Conservation (phyloP, 108 stramenopile genomes). For the Nannochloropsis gaditana region DNA sequence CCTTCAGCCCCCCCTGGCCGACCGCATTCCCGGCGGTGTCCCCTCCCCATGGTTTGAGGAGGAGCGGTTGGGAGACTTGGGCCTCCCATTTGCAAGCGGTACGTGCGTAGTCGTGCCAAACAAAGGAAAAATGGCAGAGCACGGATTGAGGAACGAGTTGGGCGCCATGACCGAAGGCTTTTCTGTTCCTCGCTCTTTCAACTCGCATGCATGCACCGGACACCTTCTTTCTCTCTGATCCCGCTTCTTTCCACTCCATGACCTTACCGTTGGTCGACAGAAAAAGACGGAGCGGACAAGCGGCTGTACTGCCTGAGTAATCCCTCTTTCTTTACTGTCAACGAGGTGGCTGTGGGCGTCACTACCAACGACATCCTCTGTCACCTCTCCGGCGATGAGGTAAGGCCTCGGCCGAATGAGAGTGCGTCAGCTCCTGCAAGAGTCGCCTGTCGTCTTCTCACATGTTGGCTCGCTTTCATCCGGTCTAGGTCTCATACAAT, state of each 20-base stretch:
- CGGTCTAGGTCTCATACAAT: constrained; percentile 16
- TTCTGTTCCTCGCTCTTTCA: no score
- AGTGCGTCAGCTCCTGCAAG: not conserved
- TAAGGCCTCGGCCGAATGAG: not conserved
- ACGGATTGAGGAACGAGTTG: no score
- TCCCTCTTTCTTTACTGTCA: constrained; percentile 74
- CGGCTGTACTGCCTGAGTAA: constrained; percentile 80
- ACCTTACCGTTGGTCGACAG: not conserved
- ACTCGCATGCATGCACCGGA: no score
- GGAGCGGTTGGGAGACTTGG: constrained; percentile 39
- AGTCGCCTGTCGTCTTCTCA: not conserved
- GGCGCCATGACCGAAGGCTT: no score
- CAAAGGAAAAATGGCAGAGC: no score
- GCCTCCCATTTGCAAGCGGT: constrained; percentile 42
- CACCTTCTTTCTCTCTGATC: no score
- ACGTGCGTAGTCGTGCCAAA: not conserved
- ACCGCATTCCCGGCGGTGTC: constrained; percentile 57
- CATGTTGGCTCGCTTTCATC: not conserved
- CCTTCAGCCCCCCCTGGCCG: constrained; percentile 71
- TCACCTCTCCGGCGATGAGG: constrained; percentile 72
- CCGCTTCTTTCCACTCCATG: no score
- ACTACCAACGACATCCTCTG: constrained; percentile 79
- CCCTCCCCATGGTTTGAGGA: constrained; percentile 62
- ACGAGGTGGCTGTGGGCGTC: constrained; percentile 75
- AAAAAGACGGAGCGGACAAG: constrained; percentile 33